Evolutionary conservation across 768 basidiomycete species (phyloP), one percentile per base, ranked within the genome.

Genomic region (Lepiota brunneoincarnata): DNA sequence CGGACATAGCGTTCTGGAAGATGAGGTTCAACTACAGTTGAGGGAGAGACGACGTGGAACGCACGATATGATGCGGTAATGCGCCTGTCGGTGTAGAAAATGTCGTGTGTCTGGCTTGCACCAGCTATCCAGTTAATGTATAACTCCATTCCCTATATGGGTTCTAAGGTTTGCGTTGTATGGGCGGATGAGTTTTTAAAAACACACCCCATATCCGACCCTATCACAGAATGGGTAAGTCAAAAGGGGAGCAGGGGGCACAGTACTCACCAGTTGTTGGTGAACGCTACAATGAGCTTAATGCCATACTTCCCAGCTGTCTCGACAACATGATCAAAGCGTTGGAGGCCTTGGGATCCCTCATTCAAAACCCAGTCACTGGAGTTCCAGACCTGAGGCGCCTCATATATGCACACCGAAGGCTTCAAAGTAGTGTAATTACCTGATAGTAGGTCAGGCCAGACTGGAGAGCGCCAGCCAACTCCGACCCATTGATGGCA

Each of bases 51-150:
- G 38, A n/a, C 42, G 31, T 35, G 9, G 21, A 20, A 59, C 74
- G 42, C 41, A 76, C 73, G 70, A 55, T 71, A 69, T 49, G 78
- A 72, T 20, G 78, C 67, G 35, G 80, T 74, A 53, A 84, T 77
- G 24, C 65, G 68, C 3, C 71, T 64, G 61, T 84, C 69, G 14
- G 79, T 79, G 67, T 78, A 85, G 68, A 87, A 86, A 5, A 75
- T 69, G 58, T 84, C 83, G 59, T 85, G 82, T 18, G 75, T 72
- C 7, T 67, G 65, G 7, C 73, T 71, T 37, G 75, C 67, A 23
- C 76, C 76, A 11, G 69, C 69, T 44, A 84, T 78, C 69, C 82
- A 80, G 56, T 76, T 72, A 48, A 84, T 75, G 56, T 85, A 86
- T 20, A 85, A 77, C 57, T 86, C 83, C 58, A 79, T 72, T 20